A percentile compares a stretch with the other conserved stretches of the same genome.
phyloP scores from a whole-genome alignment of 2,329 filamentous ascomycete species.

The Stachybotrys echinatus region DNA sequence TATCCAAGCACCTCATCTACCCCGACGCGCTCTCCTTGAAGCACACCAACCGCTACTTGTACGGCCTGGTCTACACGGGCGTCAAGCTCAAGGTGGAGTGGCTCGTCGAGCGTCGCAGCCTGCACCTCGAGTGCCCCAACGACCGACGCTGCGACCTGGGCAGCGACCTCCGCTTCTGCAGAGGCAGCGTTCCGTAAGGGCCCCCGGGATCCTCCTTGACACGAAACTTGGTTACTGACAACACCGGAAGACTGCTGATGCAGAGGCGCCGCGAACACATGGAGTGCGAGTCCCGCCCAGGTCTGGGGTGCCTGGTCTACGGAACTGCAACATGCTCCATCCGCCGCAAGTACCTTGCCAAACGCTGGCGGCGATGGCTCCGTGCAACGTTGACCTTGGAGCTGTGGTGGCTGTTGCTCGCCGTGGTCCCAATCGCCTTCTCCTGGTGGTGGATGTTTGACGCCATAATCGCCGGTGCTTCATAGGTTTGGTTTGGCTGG shows the following conservation, averaged over 20 bases:
- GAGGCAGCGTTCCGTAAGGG: slow-evolving; percentile 53
- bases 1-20: slow-evolving; percentile 57
- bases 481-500: background rate
- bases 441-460: slow-evolving; percentile 31
- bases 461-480: background rate
- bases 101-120: slow-evolving; percentile 58
- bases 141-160: slow-evolving; percentile 51
- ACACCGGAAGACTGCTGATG: slow-evolving; percentile 46
- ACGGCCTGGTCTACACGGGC: slow-evolving; percentile 59
- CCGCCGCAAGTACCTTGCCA: slow-evolving; percentile 37
- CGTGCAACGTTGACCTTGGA: slow-evolving; percentile 38
- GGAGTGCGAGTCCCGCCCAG: slow-evolving; percentile 54
- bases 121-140: slow-evolving; percentile 62
- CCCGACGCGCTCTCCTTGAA: slow-evolving; percentile 68
- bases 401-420: slow-evolving; percentile 43
- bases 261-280: slow-evolving; percentile 52
- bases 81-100: slow-evolving; percentile 62
- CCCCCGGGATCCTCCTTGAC: background rate
- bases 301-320: slow-evolving; percentile 50
- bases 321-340: slow-evolving; percentile 44
- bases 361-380: slow-evolving; percentile 37
- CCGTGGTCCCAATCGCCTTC: slow-evolving; percentile 31
- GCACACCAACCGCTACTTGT: slow-evolving; percentile 60
- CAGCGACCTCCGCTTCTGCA: slow-evolving; percentile 55
- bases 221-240: background rate